Conservation (phyloP, 1,284 basidiomycete genomes). For the Polyporus tsugae region DNA sequence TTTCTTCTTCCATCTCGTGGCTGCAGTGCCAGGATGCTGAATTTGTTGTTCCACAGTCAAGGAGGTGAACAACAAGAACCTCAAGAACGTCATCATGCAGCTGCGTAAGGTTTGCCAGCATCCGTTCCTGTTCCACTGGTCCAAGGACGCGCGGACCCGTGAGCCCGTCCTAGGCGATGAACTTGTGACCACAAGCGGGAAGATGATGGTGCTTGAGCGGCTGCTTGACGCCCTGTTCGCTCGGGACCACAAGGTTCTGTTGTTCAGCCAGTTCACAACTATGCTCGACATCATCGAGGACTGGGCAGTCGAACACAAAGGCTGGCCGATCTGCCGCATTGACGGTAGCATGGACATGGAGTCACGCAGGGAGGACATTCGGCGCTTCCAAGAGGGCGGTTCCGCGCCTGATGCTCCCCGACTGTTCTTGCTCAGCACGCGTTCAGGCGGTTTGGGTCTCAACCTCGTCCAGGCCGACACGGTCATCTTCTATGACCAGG, state of each 20-base stretch:
- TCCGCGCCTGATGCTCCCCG: slow-evolving; percentile 70
- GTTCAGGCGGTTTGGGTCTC: slow-evolving; percentile 92
- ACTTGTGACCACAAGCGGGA: slow-evolving; percentile 88
- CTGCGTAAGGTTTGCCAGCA: slow-evolving; percentile 95
- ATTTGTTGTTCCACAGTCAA: slow-evolving; percentile 58
- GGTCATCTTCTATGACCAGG: slow-evolving; percentile 95
- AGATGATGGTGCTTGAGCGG: slow-evolving; percentile 96
- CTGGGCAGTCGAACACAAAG: slow-evolving; percentile 87
- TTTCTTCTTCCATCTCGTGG: too few species aligned
- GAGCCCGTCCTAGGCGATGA: slow-evolving; percentile 75
- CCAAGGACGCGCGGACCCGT: slow-evolving; percentile 69
- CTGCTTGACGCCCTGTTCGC: slow-evolving; percentile 87
- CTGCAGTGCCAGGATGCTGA: too few species aligned
- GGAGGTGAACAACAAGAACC: slow-evolving; percentile 89
- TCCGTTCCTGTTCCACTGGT: slow-evolving; percentile 94
- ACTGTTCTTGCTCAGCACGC: slow-evolving; percentile 91
- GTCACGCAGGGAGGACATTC: slow-evolving; percentile 88
- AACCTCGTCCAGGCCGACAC: slow-evolving; percentile 95
- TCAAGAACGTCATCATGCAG: slow-evolving; percentile 96
- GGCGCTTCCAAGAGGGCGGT: slow-evolving; percentile 83
- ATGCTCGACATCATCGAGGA: slow-evolving; percentile 97
- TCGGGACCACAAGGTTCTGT: slow-evolving; percentile 87
- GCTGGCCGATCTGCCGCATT: slow-evolving; percentile 87
- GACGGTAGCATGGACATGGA: slow-evolving; percentile 85
- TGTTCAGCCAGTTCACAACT: slow-evolving; percentile 96